Conservation (phyloP, 345 rosid species). For the Ceriops zippeliana region DNA sequence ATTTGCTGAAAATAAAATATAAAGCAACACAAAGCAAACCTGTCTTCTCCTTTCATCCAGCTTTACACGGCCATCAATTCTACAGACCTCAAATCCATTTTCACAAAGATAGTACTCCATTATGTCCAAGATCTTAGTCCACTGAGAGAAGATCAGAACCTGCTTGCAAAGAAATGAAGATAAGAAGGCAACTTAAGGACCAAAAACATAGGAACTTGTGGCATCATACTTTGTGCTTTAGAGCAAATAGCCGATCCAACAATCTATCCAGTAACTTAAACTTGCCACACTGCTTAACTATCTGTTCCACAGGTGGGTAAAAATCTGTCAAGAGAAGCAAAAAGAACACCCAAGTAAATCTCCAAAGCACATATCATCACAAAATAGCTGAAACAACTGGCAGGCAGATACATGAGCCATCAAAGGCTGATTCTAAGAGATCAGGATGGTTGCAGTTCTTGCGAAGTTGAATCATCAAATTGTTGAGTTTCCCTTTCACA, state of each 20-base stretch:
- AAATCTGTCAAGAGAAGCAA: constrained; percentile 36
- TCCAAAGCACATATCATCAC: neutral
- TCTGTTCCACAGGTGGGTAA: constrained; percentile 79
- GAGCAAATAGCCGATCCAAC: constrained; percentile 55
- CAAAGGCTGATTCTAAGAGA: constrained; percentile 60
- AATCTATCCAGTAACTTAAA: constrained; percentile 74
- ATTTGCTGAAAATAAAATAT: neutral
- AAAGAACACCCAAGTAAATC: constrained; percentile 7
- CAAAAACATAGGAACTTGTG: constrained; percentile 6
- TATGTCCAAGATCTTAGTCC: constrained; percentile 85
- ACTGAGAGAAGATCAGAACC: constrained; percentile 86
- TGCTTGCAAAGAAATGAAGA: constrained; percentile 27
- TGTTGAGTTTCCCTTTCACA: constrained; percentile 69
- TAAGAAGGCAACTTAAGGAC: constrained; percentile 19
- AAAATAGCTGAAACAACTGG: neutral
- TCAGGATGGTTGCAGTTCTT: constrained; percentile 99
- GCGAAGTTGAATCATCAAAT: constrained; percentile 73
- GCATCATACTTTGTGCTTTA: constrained; percentile 68
- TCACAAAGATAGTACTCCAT: constrained; percentile 96
- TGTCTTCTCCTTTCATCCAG: constrained; percentile 80
- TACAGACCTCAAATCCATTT: constrained; percentile 79
- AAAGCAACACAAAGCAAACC: constrained; percentile 35
- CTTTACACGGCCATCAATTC: constrained; percentile 83
- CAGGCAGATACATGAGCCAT: constrained; percentile 60
- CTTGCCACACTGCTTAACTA: constrained; percentile 89